phyloP scores from a whole-genome alignment of 306 rosid species.

The Ormosia emarginata region DNA sequence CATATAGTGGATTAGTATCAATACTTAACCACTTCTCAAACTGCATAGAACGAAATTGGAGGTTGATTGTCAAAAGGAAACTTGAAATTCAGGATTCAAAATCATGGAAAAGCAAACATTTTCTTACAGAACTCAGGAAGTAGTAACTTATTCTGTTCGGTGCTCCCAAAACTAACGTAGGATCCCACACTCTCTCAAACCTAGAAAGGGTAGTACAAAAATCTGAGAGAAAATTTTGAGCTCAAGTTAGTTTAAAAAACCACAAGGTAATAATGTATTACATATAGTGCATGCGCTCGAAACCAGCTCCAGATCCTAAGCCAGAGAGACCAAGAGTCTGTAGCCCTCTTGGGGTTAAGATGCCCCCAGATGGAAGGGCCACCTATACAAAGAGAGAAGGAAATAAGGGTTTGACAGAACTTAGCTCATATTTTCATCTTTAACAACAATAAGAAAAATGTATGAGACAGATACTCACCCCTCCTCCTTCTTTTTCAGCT shows the following conservation, averaged over 20 bases:
- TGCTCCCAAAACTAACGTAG: conserved; percentile 74
- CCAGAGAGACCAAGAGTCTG: conserved; percentile 81
- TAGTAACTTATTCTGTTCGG: conserved; percentile 63
- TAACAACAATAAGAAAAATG: conserved; percentile 27
- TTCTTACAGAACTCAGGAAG: conserved; percentile 74
- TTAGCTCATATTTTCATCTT: conserved; percentile 13
- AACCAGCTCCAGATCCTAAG: conserved; percentile 78
- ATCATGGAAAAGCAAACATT: conserved; percentile 21
- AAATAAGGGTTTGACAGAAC: conserved; percentile 10
- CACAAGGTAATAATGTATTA: conserved; percentile 32
- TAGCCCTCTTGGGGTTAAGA: conserved; percentile 81
- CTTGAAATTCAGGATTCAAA: conserved; percentile 14
- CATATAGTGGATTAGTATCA: conserved; percentile 83
- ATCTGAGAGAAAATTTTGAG: conserved; percentile 1
- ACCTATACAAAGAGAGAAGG: conserved; percentile 46
- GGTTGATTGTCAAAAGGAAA: conserved; percentile 23
- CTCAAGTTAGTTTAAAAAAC: neutral
- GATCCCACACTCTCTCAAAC: conserved; percentile 97
- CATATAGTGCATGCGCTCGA: conserved; percentile 92
- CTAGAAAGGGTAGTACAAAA: conserved; percentile 34
- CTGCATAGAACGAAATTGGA: conserved; percentile 40
- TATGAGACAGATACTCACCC: conserved; percentile 45
- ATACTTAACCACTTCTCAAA: conserved; percentile 57
- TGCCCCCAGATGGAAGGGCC: conserved; percentile 90
- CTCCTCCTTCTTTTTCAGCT: conserved; percentile 71